Percentiles rank a stretch among this genome's conserved stretches.
phyloP scores from a whole-genome alignment of 1,284 basidiomycete species.

The Sporisorium sorghi region DNA sequence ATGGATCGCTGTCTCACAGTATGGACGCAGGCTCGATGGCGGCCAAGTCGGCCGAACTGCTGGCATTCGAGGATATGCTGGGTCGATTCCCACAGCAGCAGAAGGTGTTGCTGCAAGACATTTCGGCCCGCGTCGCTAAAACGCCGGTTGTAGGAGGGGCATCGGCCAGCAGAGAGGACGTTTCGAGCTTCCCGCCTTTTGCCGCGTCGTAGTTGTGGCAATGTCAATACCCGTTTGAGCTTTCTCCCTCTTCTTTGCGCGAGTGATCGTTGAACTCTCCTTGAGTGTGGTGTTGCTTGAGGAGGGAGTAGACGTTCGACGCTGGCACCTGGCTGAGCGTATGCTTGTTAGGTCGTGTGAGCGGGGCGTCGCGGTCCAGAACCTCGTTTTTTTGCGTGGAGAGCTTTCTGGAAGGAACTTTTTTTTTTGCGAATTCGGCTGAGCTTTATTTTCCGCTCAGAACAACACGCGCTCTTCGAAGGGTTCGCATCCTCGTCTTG shows the following conservation, averaged over 20 bases:
- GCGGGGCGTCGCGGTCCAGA: not conserved
- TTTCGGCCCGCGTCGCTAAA: conserved; percentile 32
- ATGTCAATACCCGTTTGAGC: not conserved
- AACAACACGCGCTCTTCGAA: not conserved
- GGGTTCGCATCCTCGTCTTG: not conserved
- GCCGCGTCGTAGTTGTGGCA: not conserved
- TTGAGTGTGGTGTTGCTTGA: not conserved
- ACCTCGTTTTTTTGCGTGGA: not conserved
- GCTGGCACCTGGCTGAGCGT: not conserved
- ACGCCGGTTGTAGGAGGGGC: conserved; percentile 9
- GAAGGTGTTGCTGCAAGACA: conserved; percentile 40
- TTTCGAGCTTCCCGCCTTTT: not conserved
- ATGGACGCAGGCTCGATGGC: conserved; percentile 8
- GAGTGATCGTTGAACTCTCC: not conserved
- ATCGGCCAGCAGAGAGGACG: not conserved
- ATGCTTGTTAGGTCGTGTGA: not conserved
- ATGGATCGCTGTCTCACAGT: conserved; percentile 23
- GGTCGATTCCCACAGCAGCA: conserved; percentile 41
- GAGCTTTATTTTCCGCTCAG: not conserved
- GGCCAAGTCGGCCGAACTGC: conserved; percentile 27
- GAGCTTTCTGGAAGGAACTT: conserved; percentile 34
- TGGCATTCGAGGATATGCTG: conserved; percentile 46
- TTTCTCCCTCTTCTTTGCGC: not conserved
- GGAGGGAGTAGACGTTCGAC: not conserved
- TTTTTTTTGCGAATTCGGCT: not conserved